phyloP scores from a whole-genome alignment of 225 moss, liverwort and hornwort species.

The Physcomitrellopsis africana region DNA sequence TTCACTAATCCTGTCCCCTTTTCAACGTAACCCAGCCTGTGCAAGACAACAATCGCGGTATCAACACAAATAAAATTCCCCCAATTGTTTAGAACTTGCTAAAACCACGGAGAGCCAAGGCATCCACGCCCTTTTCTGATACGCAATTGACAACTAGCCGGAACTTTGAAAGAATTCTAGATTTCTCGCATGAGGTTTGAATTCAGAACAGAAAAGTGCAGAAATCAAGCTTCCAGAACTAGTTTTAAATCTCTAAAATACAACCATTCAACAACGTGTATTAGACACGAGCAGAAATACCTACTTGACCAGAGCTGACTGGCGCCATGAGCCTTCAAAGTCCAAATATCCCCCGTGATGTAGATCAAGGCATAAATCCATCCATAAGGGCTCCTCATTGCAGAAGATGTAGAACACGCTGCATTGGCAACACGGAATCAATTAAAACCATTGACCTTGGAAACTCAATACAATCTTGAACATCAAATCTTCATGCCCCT shows the following conservation, averaged over 20 bases:
- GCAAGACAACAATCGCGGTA: conserved; percentile 31
- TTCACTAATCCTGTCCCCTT: conserved; percentile 42
- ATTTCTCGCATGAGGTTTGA: background rate
- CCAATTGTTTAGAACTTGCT: conserved; percentile 1
- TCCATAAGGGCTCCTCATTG: conserved; percentile 98
- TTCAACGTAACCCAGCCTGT: conserved; percentile 53
- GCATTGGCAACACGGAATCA: conserved; percentile 20
- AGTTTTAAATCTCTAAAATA: conserved; percentile 15
- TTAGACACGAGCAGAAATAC: conserved; percentile 31
- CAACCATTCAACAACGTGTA: background rate
- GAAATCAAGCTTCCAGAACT: background rate
- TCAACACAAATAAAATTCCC: conserved; percentile 35
- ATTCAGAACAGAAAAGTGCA: background rate
- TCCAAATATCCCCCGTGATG: conserved; percentile 66
- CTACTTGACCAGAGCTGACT: conserved; percentile 81
- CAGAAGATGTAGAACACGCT: conserved; percentile 92
- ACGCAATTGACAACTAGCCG: background rate
- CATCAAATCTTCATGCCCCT: background rate
- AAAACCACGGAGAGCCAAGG: background rate
- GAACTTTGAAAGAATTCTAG: background rate
- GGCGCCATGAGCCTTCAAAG: conserved; percentile 90
- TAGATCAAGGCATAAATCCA: conserved; percentile 81
- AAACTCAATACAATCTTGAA: conserved; percentile 15
- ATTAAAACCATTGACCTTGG: conserved; percentile 13
- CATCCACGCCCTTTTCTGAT: background rate